Evolutionary conservation across 495 filamentous ascomycete genomes (phyloP).

Genomic region (Talaromyces borbonicus): DNA sequence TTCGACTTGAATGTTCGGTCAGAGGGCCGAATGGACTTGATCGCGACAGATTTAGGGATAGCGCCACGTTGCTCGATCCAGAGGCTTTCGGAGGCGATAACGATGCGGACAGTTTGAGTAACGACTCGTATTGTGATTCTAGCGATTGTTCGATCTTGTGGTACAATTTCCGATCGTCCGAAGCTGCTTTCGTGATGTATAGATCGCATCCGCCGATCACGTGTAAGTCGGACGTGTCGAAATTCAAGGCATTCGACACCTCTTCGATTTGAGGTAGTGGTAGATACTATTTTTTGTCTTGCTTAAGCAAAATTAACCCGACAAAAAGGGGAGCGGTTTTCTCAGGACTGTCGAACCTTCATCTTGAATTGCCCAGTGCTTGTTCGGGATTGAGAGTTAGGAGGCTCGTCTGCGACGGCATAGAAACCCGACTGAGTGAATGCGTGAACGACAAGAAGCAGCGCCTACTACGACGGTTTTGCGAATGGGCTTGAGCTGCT

Average conservation of each 20-base stretch:
- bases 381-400: too few species aligned
- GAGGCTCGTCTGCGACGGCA: too few species aligned
- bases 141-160: conserved; percentile 85
- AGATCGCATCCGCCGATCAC: conserved; percentile 88
- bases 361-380: conserved; percentile 10
- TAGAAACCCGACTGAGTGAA: background rate
- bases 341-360: conserved; percentile 16
- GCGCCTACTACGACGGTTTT: background rate
- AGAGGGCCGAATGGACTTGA: conserved; percentile 86
- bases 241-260: conserved; percentile 83
- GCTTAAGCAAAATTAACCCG: conserved; percentile 4
- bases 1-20: conserved; percentile 73
- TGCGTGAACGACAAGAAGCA: background rate
- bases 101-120: conserved; percentile 69
- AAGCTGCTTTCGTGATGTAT: conserved; percentile 93
- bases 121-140: conserved; percentile 78
- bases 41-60: conserved; percentile 62
- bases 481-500: background rate
- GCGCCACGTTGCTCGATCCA: conserved; percentile 44
- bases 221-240: conserved; percentile 83
- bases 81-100: conserved; percentile 65
- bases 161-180: conserved; percentile 92
- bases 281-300: conserved; percentile 59
- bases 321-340: background rate
- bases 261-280: conserved; percentile 81